Percentiles rank a stretch among this genome's conserved stretches.
phyloP scores from a whole-genome alignment of 345 rosid species.

The Erysimum cheiranthoides region DNA sequence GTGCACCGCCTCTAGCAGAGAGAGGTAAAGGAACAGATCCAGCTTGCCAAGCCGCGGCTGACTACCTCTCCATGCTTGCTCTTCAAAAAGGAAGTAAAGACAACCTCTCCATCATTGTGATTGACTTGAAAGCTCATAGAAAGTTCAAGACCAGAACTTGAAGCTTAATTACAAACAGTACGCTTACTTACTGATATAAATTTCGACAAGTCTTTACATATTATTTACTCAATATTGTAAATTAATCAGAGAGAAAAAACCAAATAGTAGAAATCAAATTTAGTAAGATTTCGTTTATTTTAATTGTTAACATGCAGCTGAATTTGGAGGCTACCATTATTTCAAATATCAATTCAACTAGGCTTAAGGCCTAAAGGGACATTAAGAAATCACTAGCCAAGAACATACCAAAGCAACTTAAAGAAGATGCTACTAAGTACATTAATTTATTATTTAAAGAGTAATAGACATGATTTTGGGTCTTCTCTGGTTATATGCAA shows the following conservation, averaged over 20 bases:
- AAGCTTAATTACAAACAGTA: too few species aligned
- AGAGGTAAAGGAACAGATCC: too few species aligned
- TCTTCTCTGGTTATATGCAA: slow-evolving; percentile 19
- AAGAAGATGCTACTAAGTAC: background rate
- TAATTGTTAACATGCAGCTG: background rate
- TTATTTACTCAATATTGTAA: too few species aligned
- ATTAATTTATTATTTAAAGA: background rate
- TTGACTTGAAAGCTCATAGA: too few species aligned
- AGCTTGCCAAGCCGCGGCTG: too few species aligned
- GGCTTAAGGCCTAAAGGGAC: background rate
- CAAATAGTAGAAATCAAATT: background rate
- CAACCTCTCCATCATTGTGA: too few species aligned
- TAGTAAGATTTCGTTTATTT: background rate
- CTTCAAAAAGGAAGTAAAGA: too few species aligned
- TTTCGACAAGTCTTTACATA: too few species aligned
- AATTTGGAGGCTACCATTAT: background rate
- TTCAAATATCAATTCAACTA: background rate
- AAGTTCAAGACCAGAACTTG: too few species aligned
- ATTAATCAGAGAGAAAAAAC: background rate
- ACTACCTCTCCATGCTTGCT: too few species aligned
- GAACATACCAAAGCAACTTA: background rate
- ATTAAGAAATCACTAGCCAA: background rate
- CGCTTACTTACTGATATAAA: too few species aligned
- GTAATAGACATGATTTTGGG: background rate
- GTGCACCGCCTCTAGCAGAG: too few species aligned